Percentiles rank a stretch among this genome's conserved stretches.
Evolutionary conservation across 352 stramenopile species (phyloP).

Genomic region (Phytophthora fragariaefolia): DNA sequence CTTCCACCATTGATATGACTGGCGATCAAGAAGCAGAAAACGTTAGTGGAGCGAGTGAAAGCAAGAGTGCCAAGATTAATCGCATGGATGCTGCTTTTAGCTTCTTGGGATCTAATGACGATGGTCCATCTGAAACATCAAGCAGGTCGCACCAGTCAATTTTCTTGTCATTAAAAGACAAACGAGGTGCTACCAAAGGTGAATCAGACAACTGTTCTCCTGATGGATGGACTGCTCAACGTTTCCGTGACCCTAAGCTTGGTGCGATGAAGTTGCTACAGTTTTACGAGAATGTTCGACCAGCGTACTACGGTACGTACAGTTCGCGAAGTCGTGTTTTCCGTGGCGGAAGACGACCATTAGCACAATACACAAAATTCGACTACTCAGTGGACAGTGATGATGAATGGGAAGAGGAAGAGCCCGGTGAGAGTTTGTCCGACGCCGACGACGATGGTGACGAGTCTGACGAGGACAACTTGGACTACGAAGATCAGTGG

Average conservation of each 20-base stretch:
- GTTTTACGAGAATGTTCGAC: conserved; percentile 86
- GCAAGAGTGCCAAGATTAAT: conserved; percentile 43
- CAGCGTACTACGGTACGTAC: conserved; percentile 85
- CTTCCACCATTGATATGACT: conserved; percentile 32
- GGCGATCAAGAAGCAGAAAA: conserved; percentile 14
- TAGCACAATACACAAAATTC: conserved; percentile 66
- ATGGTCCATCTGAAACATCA: not conserved
- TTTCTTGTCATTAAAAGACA: conserved; percentile 39
- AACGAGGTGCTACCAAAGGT: conserved; percentile 20
- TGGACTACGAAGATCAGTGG: conserved; percentile 89
- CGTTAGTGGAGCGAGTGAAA: conserved; percentile 8
- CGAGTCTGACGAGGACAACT: conserved; percentile 77
- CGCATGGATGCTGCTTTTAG: conserved; percentile 58
- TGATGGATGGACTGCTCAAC: conserved; percentile 56
- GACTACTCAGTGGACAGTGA: conserved; percentile 88
- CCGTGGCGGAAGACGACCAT: conserved; percentile 65
- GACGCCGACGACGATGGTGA: conserved; percentile 76
- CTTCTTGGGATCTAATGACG: conserved; percentile 26
- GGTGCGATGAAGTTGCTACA: conserved; percentile 89
- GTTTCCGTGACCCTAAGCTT: conserved; percentile 59
- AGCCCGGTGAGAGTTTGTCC: conserved; percentile 85
- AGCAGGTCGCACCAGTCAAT: conserved; percentile 17
- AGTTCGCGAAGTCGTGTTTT: conserved; percentile 60
- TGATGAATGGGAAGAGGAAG: conserved; percentile 90
- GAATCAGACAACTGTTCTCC: conserved; percentile 28